A percentile compares a stretch with the other conserved stretches of the same genome.
phyloP scores from a whole-genome alignment of 148 eudicot genomes.

The Spergularia bocconei region DNA sequence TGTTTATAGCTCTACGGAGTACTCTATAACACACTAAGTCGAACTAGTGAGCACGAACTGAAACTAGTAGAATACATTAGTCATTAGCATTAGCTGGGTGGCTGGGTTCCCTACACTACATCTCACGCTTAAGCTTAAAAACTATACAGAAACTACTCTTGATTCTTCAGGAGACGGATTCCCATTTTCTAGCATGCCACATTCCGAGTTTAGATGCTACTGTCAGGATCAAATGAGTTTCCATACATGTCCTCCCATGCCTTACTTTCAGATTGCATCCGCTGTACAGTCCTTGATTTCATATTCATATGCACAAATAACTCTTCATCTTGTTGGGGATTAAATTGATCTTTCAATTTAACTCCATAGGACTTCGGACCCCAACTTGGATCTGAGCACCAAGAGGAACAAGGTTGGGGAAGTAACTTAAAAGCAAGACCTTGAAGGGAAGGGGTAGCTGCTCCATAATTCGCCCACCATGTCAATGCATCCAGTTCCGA shows the following conservation, averaged over 20 bases:
- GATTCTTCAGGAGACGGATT: neutral
- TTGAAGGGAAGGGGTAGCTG: slow-evolving; percentile 22
- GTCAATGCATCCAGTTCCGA: slow-evolving; percentile 17
- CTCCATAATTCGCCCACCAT: slow-evolving; percentile 17
- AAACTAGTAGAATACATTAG: neutral
- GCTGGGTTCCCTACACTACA: neutral
- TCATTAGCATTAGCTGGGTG: neutral
- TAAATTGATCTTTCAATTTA: slow-evolving; percentile 7
- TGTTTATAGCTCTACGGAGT: neutral
- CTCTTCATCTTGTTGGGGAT: slow-evolving; percentile 15
- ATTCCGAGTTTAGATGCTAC: neutral
- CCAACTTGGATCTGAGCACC: slow-evolving; percentile 11
- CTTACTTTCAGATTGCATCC: slow-evolving; percentile 7
- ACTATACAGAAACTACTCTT: slow-evolving; percentile 1
- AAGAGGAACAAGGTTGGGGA: slow-evolving; percentile 15
- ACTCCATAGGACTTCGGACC: slow-evolving; percentile 3
- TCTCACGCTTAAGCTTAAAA: neutral
- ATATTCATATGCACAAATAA: slow-evolving; percentile 21
- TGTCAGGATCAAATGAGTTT: neutral
- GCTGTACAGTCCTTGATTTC: neutral
- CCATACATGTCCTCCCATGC: neutral
- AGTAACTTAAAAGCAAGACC: slow-evolving; percentile 13
- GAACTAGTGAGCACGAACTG: neutral
- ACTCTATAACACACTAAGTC: neutral
- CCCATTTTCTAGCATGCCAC: neutral